Evolutionary conservation across 2,329 filamentous ascomycete species (phyloP).

Genomic region (Escovopsis weberi): DNA sequence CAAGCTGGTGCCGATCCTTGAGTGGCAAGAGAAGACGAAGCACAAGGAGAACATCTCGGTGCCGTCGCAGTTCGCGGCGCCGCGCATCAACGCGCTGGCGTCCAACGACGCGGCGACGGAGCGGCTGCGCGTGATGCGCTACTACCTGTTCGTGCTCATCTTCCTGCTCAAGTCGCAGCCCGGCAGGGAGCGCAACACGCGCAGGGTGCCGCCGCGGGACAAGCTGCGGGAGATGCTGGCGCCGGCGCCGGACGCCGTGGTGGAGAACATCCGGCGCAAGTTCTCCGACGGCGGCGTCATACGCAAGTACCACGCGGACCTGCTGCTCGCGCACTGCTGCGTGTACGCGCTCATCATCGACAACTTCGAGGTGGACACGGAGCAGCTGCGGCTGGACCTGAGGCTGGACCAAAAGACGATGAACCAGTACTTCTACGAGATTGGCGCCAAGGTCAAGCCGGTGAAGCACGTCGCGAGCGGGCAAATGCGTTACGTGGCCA

Average conservation of each 20-base stretch:
- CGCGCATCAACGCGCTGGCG: conserved; percentile 40
- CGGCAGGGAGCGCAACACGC: conserved; percentile 31
- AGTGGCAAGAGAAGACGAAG: conserved; percentile 58
- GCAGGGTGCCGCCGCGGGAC: conserved; percentile 43
- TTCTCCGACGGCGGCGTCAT: conserved; percentile 52
- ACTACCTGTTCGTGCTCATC: conserved; percentile 41
- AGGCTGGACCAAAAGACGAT: conserved; percentile 57
- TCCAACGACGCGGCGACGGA: conserved; percentile 31
- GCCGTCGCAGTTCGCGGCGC: conserved; percentile 49
- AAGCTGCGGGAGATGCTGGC: conserved; percentile 43
- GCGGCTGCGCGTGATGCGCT: conserved; percentile 44
- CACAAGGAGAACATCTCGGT: conserved; percentile 41
- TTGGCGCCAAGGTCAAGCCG: conserved; percentile 53
- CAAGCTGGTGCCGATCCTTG: conserved; percentile 51
- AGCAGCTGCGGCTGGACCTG: conserved; percentile 56
- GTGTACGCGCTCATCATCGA: conserved; percentile 58
- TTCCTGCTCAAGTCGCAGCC: conserved; percentile 35
- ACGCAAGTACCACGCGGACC: conserved; percentile 56
- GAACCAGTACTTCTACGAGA: conserved; percentile 57
- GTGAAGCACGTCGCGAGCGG: conserved; percentile 48
- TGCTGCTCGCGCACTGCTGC: conserved; percentile 59
- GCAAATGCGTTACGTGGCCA: conserved; percentile 42
- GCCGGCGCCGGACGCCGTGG: conserved; percentile 44
- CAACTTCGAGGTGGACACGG: conserved; percentile 57
- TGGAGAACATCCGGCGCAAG: conserved; percentile 53